phyloP scores from a whole-genome alignment of 257 asterid genomes.

The Leonotis leonurus region DNA sequence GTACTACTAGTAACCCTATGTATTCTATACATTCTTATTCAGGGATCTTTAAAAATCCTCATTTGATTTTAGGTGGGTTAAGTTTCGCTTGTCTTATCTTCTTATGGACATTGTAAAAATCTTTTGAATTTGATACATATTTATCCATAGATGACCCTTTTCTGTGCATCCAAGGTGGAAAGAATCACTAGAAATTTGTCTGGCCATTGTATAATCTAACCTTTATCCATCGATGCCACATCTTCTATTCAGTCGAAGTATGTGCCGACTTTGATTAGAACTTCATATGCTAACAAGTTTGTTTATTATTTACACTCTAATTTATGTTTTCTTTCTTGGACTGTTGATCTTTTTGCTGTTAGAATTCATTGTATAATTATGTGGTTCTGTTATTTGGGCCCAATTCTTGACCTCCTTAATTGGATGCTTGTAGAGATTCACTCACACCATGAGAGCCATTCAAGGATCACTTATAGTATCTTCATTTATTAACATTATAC shows the following conservation, averaged over 20 bases:
- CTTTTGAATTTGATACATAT: neutral
- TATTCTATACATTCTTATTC: neutral
- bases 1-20: neutral
- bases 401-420: conserved; percentile 11
- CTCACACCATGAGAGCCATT: conserved; percentile 78
- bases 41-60: neutral
- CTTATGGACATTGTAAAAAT: neutral
- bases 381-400: conserved; percentile 1
- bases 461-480: conserved; percentile 94
- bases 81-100: neutral
- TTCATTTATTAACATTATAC: conserved; percentile 67
- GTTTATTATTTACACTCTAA: neutral
- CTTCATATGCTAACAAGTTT: neutral
- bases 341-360: neutral
- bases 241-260: neutral
- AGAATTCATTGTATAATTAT: neutral
- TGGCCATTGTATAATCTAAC: neutral
- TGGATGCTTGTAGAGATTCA: conserved; percentile 66
- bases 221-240: neutral
- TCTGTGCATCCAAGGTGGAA: neutral
- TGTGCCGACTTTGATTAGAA: neutral
- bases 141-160: neutral
- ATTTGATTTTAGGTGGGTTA: neutral
- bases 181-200: neutral
- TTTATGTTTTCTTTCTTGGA: conserved; percentile 2